Evolutionary conservation across 805 yeast species (phyloP), one percentile per base, ranked within the genome.

Genomic region (Candida morakotiae): DNA sequence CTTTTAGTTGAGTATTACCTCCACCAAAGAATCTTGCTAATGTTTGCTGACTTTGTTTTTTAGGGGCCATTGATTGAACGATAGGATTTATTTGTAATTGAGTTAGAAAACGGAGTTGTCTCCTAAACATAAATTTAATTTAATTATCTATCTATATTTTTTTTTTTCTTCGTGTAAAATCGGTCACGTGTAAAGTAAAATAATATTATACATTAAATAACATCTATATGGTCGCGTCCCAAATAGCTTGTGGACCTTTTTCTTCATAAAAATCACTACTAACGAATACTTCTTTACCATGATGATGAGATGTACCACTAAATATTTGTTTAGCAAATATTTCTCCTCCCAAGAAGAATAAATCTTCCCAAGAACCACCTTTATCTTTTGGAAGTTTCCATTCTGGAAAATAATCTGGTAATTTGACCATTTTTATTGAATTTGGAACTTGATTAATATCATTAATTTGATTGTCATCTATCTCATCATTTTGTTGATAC

Each of bases 401-500:
- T 47, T 87, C 95, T 1, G 95, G 86, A 62, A 91, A 91, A 59
- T 91, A 89, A 39, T 91, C 98, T 0, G 96, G 94, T 57, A 78
- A 73, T 50, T 82, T 81, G 18, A 81, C 78, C 34, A 79, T 54
- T 46, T 75, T 78, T 39, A 89, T 73, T 10, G 79, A 68, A n/a
- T 80, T 78, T 16, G 97, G 98, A 2, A 82, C 88, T 62, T 91
- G 98, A 35, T 71, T 45, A 43, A 55, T 41, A 44, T 52, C 46
- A 45, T 45, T 46, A 40, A 63, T 50, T 2, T 51, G 43, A 43
- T 62, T 67, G 21, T 44, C 41, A 21, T 56, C 59, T 9, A 41
- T 41, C 11, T 64, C 71, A 31, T 69, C 71, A 1, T 67, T 60
- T 50, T 58, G 71, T 43, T 71, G 73, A 42, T 66, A 68, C 10